Evolutionary conservation across 2,329 filamentous ascomycete species (phyloP).

Genomic region (Ramularia collo-cygni): DNA sequence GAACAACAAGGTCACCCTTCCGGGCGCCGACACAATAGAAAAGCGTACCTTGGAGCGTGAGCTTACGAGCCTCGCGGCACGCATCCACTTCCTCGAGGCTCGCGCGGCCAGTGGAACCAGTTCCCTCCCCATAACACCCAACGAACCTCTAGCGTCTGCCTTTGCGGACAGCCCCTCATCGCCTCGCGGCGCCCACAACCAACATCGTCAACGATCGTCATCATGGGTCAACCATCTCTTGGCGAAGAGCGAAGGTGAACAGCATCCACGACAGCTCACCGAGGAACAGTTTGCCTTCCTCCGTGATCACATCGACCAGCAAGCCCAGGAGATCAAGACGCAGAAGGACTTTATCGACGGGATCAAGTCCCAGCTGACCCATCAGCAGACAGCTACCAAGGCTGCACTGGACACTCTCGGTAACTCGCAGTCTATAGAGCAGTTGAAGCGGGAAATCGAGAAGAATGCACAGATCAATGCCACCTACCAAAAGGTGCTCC

Average conservation of each 20-base stretch:
- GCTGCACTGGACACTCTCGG: slow-evolving; percentile 72
- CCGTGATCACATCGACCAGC: slow-evolving; percentile 84
- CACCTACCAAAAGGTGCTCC: slow-evolving; percentile 93
- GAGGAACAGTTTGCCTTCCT: slow-evolving; percentile 80
- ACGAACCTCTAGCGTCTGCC: slow-evolving; percentile 53
- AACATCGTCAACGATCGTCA: slow-evolving; percentile 30
- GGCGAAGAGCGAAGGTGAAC: slow-evolving; percentile 46
- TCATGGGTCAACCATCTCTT: slow-evolving; percentile 47
- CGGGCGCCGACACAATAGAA: slow-evolving; percentile 65
- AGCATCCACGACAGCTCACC: slow-evolving; percentile 52
- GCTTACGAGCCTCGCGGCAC: slow-evolving; percentile 66
- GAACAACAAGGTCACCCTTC: slow-evolving; percentile 57
- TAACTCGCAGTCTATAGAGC: slow-evolving; percentile 79
- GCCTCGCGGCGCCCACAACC: slow-evolving; percentile 19
- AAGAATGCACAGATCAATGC: slow-evolving; percentile 98
- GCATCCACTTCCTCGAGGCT: slow-evolving; percentile 77
- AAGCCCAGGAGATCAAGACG: slow-evolving; percentile 83
- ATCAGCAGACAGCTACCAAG: slow-evolving; percentile 80
- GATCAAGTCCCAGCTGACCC: slow-evolving; percentile 76
- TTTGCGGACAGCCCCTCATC: slow-evolving; percentile 47
- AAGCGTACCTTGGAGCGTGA: slow-evolving; percentile 79
- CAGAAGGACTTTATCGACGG: slow-evolving; percentile 80
- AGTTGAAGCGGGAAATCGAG: slow-evolving; percentile 85
- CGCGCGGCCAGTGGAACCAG: slow-evolving; percentile 50
- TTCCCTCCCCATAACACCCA: slow-evolving; percentile 70